These are phyloP conservation scores for Lactarius sanguifluus DNA, from an alignment of 768 basidiomycete species.

Conservation along the genomic window DNA sequence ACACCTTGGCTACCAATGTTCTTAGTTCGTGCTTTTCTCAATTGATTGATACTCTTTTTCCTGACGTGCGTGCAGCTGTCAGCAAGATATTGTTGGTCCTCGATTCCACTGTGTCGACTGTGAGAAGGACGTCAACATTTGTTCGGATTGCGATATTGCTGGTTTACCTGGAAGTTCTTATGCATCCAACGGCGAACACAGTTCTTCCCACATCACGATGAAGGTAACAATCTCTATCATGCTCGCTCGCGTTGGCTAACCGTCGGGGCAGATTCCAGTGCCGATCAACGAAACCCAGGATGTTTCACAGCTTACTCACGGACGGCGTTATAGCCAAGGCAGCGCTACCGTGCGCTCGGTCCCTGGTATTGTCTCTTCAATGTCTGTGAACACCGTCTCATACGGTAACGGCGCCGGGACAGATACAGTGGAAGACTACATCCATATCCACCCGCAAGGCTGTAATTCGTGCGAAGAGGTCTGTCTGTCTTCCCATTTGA, in stretches of 20 bases:
- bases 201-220: slow-evolving; percentile 87
- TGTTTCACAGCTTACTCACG: slow-evolving; percentile 33
- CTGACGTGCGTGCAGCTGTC: slow-evolving; percentile 54
- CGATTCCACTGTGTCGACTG: slow-evolving; percentile 92
- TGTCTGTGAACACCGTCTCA: slow-evolving; percentile 12
- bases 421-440: background rate
- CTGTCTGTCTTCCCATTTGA: background rate
- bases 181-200: slow-evolving; percentile 72
- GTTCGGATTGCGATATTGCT: slow-evolving; percentile 82
- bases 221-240: slow-evolving; percentile 54
- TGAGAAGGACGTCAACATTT: slow-evolving; percentile 59
- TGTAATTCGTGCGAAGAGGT: slow-evolving; percentile 25
- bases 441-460: slow-evolving; percentile 23
- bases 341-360: slow-evolving; percentile 12
- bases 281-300: slow-evolving; percentile 79
- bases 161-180: slow-evolving; percentile 82
- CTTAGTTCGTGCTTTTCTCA: slow-evolving; percentile 18
- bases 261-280: slow-evolving; percentile 66
- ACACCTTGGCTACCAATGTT: slow-evolving; percentile 24
- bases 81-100: slow-evolving; percentile 92
- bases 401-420: background rate
- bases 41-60: background rate
- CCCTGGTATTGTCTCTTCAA: slow-evolving; percentile 23
- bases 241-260: background rate
- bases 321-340: slow-evolving; percentile 16